Base-by-base conservation (phyloP, 2,329 filamentous ascomycete genomes). In the Monosporascus ibericus region DNA sequence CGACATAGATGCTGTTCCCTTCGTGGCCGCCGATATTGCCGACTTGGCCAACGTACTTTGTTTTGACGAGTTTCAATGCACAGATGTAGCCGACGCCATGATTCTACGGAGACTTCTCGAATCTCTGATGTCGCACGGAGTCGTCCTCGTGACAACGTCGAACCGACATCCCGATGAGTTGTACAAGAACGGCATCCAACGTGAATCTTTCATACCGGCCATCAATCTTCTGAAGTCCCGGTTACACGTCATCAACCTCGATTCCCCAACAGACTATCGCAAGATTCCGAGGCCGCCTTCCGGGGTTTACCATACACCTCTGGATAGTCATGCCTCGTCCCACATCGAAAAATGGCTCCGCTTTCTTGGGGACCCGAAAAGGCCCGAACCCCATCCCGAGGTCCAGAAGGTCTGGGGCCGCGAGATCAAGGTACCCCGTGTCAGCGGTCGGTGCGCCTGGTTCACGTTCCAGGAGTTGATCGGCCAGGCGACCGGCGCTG, bases 41-140 rank as follows among this genome's bases (percentile, higher is more conserved):
- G 84, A 90, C 63, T 79, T 85, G 56, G 86, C 86, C 36, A 90
- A 87, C 52, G 90, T 99, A 25, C 76, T 99, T 40, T 99, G 94
- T 70, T 99, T 99, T 67, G 94, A 99, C 70, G 94, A 99, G 74
- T 99, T 99, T 66, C 94, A 99, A 68, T 96, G 92, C 67, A 99
- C 94, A 39, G 94, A 99, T 71, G 92, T 99, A 34, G 94, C 94
- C 17, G 92, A 97, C 73, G 94, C 94, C 62, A 99, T 99, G 94
- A 99, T 99, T 62, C 70, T 99, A 60, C 81, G 94, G 62, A 80
- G 89, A 58, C 77, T 99, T 6, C 82, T 99, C 8, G 92, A 97
- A 70, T 81, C 84, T 1, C 81, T 99, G 51, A 96, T 97, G 91
- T 88, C 89, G 4, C 92, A 97, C 65, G 94, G 94, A n/a, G 91